Conservation (phyloP, 169 alveolate genomes). For the Plasmodium adleri region DNA sequence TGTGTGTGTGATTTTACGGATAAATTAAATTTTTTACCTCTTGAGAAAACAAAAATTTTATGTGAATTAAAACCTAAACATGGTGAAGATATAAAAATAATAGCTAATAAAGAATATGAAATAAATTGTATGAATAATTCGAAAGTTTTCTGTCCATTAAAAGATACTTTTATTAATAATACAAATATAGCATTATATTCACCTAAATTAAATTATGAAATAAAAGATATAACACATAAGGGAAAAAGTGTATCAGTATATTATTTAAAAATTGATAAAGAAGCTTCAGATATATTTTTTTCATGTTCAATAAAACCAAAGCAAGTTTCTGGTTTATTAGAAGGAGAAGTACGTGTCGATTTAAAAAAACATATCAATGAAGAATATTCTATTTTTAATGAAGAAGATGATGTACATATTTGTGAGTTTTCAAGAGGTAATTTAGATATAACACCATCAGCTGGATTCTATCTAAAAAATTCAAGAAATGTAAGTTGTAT, state of each 20-base stretch:
- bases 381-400: conserved; percentile 15
- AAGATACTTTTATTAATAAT: conserved; percentile 17
- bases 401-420: conserved; percentile 2
- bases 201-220: conserved; percentile 23
- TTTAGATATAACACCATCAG: conserved; percentile 45
- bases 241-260: conserved; percentile 28
- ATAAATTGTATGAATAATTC: conserved; percentile 40
- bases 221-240: conserved; percentile 3
- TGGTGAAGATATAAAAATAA: conserved; percentile 51
- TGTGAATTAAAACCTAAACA: conserved; percentile 46
- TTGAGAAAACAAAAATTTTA: conserved; percentile 36
- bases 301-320: conserved; percentile 53
- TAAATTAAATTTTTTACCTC: conserved; percentile 24
- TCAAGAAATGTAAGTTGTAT: conserved; percentile 59
- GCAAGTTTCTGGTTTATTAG: conserved; percentile 33
- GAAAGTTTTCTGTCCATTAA: conserved; percentile 47
- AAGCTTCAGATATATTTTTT: conserved; percentile 63
- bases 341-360: conserved; percentile 63
- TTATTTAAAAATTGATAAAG: conserved; percentile 28
- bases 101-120: conserved; percentile 66
- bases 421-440: conserved; percentile 68
- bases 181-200: conserved; percentile 35
- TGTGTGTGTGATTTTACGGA: conserved; percentile 64
- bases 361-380: conserved; percentile 58
- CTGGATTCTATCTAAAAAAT: conserved; percentile 40